These are phyloP conservation scores for Celoporthe dispersa DNA, from an alignment of 2,329 filamentous ascomycete genomes.

Conservation along the genomic window DNA sequence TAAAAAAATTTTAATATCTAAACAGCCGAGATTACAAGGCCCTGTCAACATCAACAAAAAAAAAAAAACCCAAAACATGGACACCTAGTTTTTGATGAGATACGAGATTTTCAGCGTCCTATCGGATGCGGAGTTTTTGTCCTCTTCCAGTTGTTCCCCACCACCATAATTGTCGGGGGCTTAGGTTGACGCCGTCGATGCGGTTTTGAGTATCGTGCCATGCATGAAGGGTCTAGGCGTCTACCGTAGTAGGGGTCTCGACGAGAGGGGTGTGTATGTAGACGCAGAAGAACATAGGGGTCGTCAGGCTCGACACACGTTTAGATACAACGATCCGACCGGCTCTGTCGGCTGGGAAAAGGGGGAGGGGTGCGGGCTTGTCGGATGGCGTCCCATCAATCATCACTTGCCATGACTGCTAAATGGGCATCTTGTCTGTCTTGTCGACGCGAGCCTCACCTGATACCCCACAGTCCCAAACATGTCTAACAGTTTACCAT, in stretches of 20 bases:
- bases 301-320: background rate
- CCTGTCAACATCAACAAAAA: background rate
- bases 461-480: background rate
- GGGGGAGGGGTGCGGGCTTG: background rate
- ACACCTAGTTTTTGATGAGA: constrained; percentile 4
- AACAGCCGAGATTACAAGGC: background rate
- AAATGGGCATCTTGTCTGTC: background rate
- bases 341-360: background rate
- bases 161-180: constrained; percentile 20
- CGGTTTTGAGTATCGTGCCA: constrained; percentile 6
- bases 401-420: background rate
- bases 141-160: constrained; percentile 7
- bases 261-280: no score
- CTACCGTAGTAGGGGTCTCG: background rate
- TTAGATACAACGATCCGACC: background rate
- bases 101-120: constrained; percentile 17
- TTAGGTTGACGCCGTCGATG: constrained; percentile 16
- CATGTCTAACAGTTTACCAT: background rate
- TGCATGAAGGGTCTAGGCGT: background rate
- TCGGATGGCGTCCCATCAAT: background rate
- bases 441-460: background rate
- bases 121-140: constrained; percentile 11
- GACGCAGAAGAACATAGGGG: no score
- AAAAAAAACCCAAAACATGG: constrained; percentile 5
- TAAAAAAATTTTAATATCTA: no score